Evolutionary conservation across 1,284 basidiomycete species (phyloP).

Genomic region (Puccinia horiana): DNA sequence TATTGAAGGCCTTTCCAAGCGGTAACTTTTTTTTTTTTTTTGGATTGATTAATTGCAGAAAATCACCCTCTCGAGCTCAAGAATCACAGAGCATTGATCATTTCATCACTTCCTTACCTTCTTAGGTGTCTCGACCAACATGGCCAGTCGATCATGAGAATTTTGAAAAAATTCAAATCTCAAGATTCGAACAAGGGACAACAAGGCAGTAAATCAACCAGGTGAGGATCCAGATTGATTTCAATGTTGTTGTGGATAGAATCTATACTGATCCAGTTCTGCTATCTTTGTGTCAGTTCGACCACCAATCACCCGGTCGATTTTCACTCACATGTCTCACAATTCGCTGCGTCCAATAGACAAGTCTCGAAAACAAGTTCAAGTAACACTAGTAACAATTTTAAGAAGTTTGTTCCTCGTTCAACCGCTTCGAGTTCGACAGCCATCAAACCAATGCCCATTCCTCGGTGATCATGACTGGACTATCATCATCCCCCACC

Average conservation of each 20-base stretch:
- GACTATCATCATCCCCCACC: neutral
- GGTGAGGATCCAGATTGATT: neutral
- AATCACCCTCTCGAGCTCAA: too few species aligned
- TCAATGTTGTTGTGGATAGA: too few species aligned
- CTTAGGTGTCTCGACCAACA: conserved; percentile 9
- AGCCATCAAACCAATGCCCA: conserved; percentile 24
- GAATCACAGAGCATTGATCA: too few species aligned
- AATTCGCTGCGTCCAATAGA: neutral
- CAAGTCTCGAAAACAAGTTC: neutral
- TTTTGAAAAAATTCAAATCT: conserved; percentile 21
- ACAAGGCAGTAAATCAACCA: neutral
- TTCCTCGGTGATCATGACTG: neutral
- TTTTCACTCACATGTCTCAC: conserved; percentile 20
- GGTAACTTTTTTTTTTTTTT: neutral
- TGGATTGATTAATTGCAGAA: neutral
- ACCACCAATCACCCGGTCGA: neutral
- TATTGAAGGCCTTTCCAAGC: neutral
- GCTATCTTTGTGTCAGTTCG: too few species aligned
- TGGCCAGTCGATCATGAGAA: neutral
- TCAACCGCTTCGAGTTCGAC: neutral
- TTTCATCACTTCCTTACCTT: neutral
- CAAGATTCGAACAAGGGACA: neutral
- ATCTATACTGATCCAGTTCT: too few species aligned
- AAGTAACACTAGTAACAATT: neutral
- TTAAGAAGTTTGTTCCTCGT: neutral